These are phyloP conservation scores for Hypoxylon fragiforme DNA, from an alignment of 495 filamentous ascomycete genomes.

Conservation along the genomic window DNA sequence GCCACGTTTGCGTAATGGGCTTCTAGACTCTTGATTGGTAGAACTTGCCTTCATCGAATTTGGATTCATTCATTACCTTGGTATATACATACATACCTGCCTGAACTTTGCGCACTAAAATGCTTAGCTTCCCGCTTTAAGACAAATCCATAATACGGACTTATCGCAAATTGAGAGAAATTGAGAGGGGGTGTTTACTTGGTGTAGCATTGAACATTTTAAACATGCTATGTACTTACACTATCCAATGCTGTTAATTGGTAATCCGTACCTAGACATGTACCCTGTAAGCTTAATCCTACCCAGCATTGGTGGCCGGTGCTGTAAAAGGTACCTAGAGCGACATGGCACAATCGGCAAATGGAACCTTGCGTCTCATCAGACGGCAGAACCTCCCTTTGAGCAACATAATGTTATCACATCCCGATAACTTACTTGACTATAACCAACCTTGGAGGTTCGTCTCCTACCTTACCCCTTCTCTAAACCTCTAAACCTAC, in stretches of 20 bases:
- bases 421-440: slow-evolving; percentile 16
- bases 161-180: slow-evolving; percentile 25
- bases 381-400: slow-evolving; percentile 32
- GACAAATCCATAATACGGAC: slow-evolving; percentile 13
- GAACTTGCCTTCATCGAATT: neutral
- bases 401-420: slow-evolving; percentile 26
- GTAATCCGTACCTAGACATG: slow-evolving; percentile 13
- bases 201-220: neutral
- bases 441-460: slow-evolving; percentile 1
- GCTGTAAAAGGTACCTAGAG: slow-evolving; percentile 18
- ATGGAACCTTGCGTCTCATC: slow-evolving; percentile 27
- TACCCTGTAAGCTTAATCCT: slow-evolving; percentile 24
- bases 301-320: slow-evolving; percentile 12
- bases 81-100: neutral
- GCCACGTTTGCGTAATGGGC: neutral
- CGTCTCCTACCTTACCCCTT: slow-evolving; percentile 4
- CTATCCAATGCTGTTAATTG: neutral
- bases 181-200: neutral
- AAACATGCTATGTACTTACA: neutral
- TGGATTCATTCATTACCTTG: neutral
- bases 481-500: neutral
- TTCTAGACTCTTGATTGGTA: neutral
- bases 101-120: neutral
- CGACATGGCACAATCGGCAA: slow-evolving; percentile 20
- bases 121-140: slow-evolving; percentile 13